These are phyloP conservation scores for Saprolegnia diclina DNA, from an alignment of 352 stramenopile species.

Conservation along the genomic window DNA sequence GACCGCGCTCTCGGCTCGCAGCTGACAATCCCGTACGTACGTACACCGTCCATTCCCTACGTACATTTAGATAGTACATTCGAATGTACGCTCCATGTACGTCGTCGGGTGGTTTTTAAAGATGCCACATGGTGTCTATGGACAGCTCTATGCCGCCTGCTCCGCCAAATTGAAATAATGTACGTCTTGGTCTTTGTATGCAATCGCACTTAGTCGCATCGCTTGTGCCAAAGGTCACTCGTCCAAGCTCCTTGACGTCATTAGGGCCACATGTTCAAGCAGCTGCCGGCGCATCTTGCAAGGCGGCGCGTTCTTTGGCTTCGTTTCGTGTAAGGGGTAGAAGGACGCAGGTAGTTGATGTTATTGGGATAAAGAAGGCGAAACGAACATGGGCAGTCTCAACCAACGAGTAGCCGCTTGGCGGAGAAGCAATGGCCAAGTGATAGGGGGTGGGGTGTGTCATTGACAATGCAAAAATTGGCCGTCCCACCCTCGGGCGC, in stretches of 20 bases:
- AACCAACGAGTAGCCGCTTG: too few species aligned
- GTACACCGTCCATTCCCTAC: neutral
- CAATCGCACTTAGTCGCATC: neutral
- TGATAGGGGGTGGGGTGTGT: neutral
- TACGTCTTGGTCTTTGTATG: neutral
- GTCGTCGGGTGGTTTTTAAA: neutral
- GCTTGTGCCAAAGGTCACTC: neutral
- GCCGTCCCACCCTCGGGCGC: neutral
- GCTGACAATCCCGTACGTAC: neutral
- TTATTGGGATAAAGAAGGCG: too few species aligned
- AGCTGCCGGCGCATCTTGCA: neutral
- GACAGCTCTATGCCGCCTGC: neutral
- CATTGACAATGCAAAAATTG: neutral
- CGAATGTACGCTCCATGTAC: constrained; percentile 1
- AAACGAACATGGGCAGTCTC: too few species aligned
- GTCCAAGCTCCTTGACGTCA: neutral
- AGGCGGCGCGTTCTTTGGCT: too few species aligned
- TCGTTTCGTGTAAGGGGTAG: too few species aligned
- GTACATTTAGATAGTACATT: neutral
- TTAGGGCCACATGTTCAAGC: constrained; percentile 13
- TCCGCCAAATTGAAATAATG: neutral
- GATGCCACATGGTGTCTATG: neutral
- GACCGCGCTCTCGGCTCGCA: neutral
- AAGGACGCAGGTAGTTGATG: too few species aligned
- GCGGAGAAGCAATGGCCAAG: neutral